Conservation (phyloP, 1,284 basidiomycete species). For the Melampsora occidentalis region DNA sequence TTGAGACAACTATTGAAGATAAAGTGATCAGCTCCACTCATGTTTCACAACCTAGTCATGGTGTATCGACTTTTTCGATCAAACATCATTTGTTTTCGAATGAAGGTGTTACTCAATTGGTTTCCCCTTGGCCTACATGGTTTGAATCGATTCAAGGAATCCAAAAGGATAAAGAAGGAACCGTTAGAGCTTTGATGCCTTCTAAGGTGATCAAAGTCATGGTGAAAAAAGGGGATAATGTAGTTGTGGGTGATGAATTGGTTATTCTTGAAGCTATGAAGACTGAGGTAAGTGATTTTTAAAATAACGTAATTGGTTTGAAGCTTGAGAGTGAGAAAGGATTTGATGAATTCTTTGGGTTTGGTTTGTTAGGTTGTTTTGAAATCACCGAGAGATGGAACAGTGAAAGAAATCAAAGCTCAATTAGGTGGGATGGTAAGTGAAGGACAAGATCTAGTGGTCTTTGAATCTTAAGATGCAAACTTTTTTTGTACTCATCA, state of each 20-base stretch:
- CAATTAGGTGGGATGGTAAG: conserved; percentile 80
- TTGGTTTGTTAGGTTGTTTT: conserved; percentile 67
- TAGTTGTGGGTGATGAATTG: conserved; percentile 74
- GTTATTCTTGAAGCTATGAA: conserved; percentile 93
- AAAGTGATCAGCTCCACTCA: conserved; percentile 68
- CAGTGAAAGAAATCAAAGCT: conserved; percentile 70
- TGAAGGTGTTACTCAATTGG: conserved; percentile 40
- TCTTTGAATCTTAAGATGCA: conserved; percentile 51
- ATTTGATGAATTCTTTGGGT: conserved; percentile 2
- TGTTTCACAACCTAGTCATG: conserved; percentile 59
- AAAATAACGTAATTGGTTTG: too few relatives aligned
- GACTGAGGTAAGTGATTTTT: conserved; percentile 64
- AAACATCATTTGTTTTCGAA: conserved; percentile 66
- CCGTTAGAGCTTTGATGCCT: conserved; percentile 70
- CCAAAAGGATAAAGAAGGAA: conserved; percentile 52
- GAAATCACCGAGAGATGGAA: conserved; percentile 66
- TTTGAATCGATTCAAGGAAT: conserved; percentile 32
- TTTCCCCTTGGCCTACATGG: conserved; percentile 46
- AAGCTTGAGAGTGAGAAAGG: not conserved
- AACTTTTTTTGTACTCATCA: not conserved
- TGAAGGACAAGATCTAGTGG: conserved; percentile 74
- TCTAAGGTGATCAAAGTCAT: conserved; percentile 80
- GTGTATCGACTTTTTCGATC: conserved; percentile 62
- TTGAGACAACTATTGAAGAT: conserved; percentile 54
- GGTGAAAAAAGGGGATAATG: conserved; percentile 69